Evolutionary conservation across 805 yeast genomes (phyloP), one percentile per base, ranked within the genome.

Genomic region (Myxozyma nipponensis): DNA sequence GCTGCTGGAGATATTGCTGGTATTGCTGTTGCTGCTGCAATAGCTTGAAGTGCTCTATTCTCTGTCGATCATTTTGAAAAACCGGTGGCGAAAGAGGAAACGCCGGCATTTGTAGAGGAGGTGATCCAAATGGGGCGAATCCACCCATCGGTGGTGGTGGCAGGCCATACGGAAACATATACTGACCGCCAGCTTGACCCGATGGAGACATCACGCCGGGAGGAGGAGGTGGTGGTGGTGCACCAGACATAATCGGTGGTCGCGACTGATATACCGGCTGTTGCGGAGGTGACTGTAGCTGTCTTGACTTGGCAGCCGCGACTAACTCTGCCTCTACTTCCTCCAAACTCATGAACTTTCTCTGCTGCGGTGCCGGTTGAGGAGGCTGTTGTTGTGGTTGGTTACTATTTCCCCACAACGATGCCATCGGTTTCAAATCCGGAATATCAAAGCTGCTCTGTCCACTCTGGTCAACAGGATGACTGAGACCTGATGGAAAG

Each of bases 321-420:
- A 81, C 72, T 64, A 83, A 72, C 61, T 81, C 87, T 6, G 95
- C 87, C 69, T 89, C 96, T 57, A 89, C 78, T 61, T 89, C 95
- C 65, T 85, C 91, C 65, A 87, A 72, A 9, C 95, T 84, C 59
- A 85, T 68, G 21, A 83, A 75, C 60, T 76, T 77, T 59, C 73
- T 72, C 37, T 56, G 55, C 17, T 52, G 56, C 10, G 58, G 49
- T 34, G 46, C 57, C 60, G 53, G 63, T 30, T 48, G 56, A 4
- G 44, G 39, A 19, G 26, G 21, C 6, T 32, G 2, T 21, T 39
- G 39, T n/a, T 35, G 42, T 39, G 32, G 18, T 10, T 40, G 7
- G 15, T 40, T 32, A 18, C n/a, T 6, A 18, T 17, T 38, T 26
- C 75, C 77, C 90, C 90, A 84, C 42, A 84, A 64, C 1, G 87